These are phyloP conservation scores for Botrytis tulipae DNA, from an alignment of 2,329 filamentous ascomycete species.

Conservation along the genomic window DNA sequence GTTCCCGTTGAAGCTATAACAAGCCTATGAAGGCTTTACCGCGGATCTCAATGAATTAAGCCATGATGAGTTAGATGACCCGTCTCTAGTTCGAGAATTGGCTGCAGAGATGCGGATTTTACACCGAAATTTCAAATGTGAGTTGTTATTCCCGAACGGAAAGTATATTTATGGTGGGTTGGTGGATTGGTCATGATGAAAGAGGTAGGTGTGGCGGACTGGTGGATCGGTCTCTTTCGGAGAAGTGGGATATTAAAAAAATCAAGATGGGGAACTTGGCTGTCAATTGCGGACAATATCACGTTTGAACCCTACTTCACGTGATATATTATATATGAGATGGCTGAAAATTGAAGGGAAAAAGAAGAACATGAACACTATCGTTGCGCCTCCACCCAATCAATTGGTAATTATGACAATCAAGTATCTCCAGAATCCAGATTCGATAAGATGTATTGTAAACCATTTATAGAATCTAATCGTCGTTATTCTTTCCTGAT, in stretches of 20 bases:
- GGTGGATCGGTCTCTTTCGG: background rate
- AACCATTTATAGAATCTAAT: background rate
- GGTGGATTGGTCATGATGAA: background rate
- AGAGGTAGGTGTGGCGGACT: background rate
- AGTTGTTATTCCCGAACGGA: conserved; percentile 17
- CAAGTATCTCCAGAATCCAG: background rate
- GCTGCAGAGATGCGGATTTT: conserved; percentile 12
- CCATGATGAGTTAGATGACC: conserved; percentile 17
- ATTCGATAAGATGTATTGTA: background rate
- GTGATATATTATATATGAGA: background rate
- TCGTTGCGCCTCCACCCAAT: background rate
- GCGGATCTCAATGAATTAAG: conserved; percentile 8
- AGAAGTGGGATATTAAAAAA: background rate
- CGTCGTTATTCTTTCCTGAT: background rate
- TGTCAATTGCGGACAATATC: background rate
- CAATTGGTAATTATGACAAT: background rate
- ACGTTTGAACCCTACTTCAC: background rate
- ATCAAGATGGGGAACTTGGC: background rate
- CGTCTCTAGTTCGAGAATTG: background rate
- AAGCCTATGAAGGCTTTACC: background rate
- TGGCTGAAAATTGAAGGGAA: background rate
- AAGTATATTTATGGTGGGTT: background rate
- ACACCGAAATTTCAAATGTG: background rate
- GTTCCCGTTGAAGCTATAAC: background rate
- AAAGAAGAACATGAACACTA: background rate